phyloP scores from a whole-genome alignment of 1,284 basidiomycete species.

The Microbotryum scabiosae region DNA sequence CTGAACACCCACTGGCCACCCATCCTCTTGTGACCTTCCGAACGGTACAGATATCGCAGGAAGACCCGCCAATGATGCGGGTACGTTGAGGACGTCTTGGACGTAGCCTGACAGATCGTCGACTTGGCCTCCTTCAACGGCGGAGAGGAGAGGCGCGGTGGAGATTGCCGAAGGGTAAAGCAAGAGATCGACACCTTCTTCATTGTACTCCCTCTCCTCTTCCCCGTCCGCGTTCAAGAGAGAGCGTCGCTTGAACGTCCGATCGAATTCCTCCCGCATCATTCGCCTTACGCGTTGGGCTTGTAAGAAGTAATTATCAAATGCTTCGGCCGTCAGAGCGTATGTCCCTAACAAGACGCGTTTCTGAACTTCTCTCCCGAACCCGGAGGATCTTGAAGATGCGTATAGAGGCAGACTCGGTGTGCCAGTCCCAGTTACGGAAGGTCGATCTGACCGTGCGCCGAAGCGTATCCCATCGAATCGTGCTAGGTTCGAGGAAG shows the following conservation, averaged over 20 bases:
- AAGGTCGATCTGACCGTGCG: background rate
- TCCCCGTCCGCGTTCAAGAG: too few relatives aligned
- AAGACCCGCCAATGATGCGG: constrained; percentile 79
- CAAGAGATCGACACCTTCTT: constrained; percentile 60
- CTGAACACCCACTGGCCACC: constrained; percentile 80
- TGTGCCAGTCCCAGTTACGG: too few relatives aligned
- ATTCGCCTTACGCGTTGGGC: constrained; percentile 69
- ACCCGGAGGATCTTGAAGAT: constrained; percentile 49
- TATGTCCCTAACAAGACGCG: constrained; percentile 88
- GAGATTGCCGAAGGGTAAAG: constrained; percentile 75
- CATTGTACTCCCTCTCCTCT: too few relatives aligned
- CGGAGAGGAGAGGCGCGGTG: constrained; percentile 56
- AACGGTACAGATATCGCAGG: constrained; percentile 72
- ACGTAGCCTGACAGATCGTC: constrained; percentile 50
- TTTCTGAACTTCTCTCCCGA: constrained; percentile 78
- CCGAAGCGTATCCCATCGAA: constrained; percentile 65
- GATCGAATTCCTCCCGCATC: constrained; percentile 65
- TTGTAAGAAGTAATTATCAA: constrained; percentile 93
- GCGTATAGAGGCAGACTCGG: constrained; percentile 29
- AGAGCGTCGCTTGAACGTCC: constrained; percentile 47
- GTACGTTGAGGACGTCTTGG: constrained; percentile 87
- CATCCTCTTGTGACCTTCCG: constrained; percentile 45
- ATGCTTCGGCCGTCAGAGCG: constrained; percentile 82
- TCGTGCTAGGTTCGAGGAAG: constrained; percentile 81
- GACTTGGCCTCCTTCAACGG: too few relatives aligned